Evolutionary conservation across 768 basidiomycete genomes (phyloP), one percentile per base, ranked within the genome.

Genomic region (Leccinum imitatum): DNA sequence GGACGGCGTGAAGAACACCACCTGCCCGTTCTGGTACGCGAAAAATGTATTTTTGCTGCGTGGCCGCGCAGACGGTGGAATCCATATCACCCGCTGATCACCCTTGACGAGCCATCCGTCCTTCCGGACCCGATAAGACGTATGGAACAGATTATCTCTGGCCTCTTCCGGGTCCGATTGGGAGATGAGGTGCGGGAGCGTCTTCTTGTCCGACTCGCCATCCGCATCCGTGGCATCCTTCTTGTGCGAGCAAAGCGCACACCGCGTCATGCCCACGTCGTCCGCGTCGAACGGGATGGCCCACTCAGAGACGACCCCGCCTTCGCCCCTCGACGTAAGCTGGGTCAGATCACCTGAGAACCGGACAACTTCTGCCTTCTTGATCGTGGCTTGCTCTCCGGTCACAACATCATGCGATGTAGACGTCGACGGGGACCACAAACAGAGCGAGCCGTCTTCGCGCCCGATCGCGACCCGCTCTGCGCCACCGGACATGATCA

Each of bases 101-200:
- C 63, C 66, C 1, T 59, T 30, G 53, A 61, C 61, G 15, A 67
- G 64, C 67, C 64, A 69, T 3, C 67, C 67, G 3, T 66, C 67
- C 55, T 63, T 66, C 3, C 57, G 65, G 8, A 66, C 52, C n/a
- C 57, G 61, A 31, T 60, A 66, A 0, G 64, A 6, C 17, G 60
- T 66, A 23, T 52, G 57, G 4, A 62, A 54, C 21, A 47, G 39
- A 14, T 23, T 10, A 37, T 66, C 64, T 25, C 50, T 6, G 6
- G 23, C 47, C 30, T 66, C 65, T 1, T 54, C 61, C 0, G 61
- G 61, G 37, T 66, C 64, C 1, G 57, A 53, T 17, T 31, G 53
- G 7, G 59, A 57, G n/a, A 62, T 21, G 10, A 66, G 56, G n/a
- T 58, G 62, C 3, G 62, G 53, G 8, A 46, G 37, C 30, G 9